Evolutionary conservation across 106 monocot species (phyloP).

Genomic region (Dendrobium catenatum): DNA sequence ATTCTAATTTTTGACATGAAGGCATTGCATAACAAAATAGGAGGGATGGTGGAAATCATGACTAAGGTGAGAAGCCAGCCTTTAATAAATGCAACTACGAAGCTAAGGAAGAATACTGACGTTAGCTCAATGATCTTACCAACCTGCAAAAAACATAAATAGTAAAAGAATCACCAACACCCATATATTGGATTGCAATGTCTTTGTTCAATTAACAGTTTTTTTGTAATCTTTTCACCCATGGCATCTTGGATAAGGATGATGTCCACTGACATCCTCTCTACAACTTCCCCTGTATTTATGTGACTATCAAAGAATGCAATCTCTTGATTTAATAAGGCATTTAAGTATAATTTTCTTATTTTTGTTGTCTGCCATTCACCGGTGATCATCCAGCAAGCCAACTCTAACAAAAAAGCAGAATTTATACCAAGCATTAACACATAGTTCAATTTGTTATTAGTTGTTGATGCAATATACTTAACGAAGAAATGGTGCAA

Average conservation of each 20-base stretch:
- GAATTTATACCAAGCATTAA: background rate
- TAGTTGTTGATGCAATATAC: background rate
- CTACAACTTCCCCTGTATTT: slow-evolving; percentile 59
- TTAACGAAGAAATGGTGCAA: slow-evolving; percentile 49
- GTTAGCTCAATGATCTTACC: slow-evolving; percentile 32
- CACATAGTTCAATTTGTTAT: background rate
- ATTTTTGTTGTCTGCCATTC: slow-evolving; percentile 58
- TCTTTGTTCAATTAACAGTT: slow-evolving; percentile 5
- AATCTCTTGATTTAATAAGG: slow-evolving; percentile 61
- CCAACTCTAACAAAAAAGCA: slow-evolving; percentile 34
- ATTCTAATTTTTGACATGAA: slow-evolving; percentile 7
- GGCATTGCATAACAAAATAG: slow-evolving; percentile 14
- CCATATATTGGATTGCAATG: background rate
- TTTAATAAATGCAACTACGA: slow-evolving; percentile 26
- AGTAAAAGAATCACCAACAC: background rate
- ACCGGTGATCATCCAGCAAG: slow-evolving; percentile 64
- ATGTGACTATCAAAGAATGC: slow-evolving; percentile 70
- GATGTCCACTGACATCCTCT: slow-evolving; percentile 64
- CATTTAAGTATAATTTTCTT: slow-evolving; percentile 58
- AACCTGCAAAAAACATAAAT: slow-evolving; percentile 11
- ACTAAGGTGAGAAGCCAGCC: slow-evolving; percentile 45
- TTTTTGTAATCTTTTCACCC: slow-evolving; percentile 34
- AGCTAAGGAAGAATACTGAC: slow-evolving; percentile 21
- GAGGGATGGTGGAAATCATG: slow-evolving; percentile 28
- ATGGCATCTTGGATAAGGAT: slow-evolving; percentile 52